Percentiles rank a stretch among this genome's conserved stretches.
phyloP scores from a whole-genome alignment of 2,329 filamentous ascomycete species.

The Cladorrhinum sp. region DNA sequence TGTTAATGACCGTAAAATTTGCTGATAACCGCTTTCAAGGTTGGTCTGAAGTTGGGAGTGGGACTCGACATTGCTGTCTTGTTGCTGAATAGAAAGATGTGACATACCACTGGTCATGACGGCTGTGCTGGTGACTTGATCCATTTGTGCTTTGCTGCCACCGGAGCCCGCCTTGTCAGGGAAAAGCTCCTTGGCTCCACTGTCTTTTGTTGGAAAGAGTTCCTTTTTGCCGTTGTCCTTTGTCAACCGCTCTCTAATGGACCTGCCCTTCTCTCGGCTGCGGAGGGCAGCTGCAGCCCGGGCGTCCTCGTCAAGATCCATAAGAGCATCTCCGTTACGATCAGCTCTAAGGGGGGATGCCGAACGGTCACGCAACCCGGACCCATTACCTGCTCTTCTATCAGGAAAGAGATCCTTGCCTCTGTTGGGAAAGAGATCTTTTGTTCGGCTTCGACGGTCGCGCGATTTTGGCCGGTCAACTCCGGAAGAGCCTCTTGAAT shows the following conservation, averaged over 20 bases:
- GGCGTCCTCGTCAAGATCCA: constrained; percentile 30
- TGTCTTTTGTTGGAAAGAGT: constrained; percentile 52
- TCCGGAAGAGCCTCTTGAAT: constrained; percentile 24
- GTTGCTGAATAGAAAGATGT: constrained; percentile 16
- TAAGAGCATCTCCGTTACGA: constrained; percentile 39
- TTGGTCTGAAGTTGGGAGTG: constrained; percentile 6
- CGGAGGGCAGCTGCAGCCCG: constrained; percentile 32
- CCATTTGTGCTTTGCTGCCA: constrained; percentile 34
- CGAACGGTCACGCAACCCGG: constrained; percentile 45
- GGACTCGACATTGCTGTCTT: constrained; percentile 10
- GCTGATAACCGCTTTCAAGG: neutral
- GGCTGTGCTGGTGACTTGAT: constrained; percentile 31
- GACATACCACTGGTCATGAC: constrained; percentile 37
- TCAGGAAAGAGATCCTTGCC: constrained; percentile 64
- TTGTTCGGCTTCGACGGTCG: constrained; percentile 44
- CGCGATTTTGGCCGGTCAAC: constrained; percentile 32
- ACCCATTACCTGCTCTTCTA: constrained; percentile 28
- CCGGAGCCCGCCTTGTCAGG: constrained; percentile 41
- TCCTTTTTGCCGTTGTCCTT: constrained; percentile 49
- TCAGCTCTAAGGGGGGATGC: constrained; percentile 47
- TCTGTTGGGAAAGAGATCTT: constrained; percentile 64
- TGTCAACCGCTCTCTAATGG: constrained; percentile 43
- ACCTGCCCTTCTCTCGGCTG: constrained; percentile 45
- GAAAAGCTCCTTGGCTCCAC: constrained; percentile 55
- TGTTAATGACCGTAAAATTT: constrained; percentile 21